These are phyloP conservation scores for Gleditsia sinensis DNA, from an alignment of 306 rosid species.

Conservation along the genomic window DNA sequence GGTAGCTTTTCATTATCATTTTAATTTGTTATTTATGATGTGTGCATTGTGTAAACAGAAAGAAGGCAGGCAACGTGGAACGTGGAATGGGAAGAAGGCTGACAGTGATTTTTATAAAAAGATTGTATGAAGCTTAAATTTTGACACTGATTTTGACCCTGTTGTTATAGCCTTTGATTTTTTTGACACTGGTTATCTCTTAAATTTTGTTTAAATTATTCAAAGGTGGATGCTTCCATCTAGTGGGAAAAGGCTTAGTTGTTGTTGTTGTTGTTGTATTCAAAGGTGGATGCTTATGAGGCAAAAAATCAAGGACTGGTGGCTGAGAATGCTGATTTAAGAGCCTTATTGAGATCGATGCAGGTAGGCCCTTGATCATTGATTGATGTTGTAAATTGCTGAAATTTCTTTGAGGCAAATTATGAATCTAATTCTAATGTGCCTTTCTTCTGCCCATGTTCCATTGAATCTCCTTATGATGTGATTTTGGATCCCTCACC, in stretches of 20 bases:
- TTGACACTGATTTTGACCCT: slow-evolving; percentile 24
- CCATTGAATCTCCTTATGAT: slow-evolving; percentile 11
- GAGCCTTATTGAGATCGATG: slow-evolving; percentile 94
- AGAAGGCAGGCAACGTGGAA: slow-evolving; percentile 98
- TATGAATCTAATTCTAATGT: not conserved
- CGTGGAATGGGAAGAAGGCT: slow-evolving; percentile 99
- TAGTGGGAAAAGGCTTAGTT: no score
- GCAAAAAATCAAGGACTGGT: slow-evolving; percentile 88
- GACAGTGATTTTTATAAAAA: slow-evolving; percentile 95
- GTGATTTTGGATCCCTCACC: slow-evolving; percentile 25
- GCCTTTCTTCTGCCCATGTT: slow-evolving; percentile 20
- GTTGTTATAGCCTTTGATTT: not conserved
- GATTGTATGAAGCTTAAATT: slow-evolving; percentile 66
- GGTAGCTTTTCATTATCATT: slow-evolving; percentile 18
- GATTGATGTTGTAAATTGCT: slow-evolving; percentile 8
- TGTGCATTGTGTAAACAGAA: slow-evolving; percentile 55
- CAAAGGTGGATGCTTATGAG: slow-evolving; percentile 92
- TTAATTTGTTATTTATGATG: slow-evolving; percentile 33
- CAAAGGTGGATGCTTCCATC: slow-evolving; percentile 90
- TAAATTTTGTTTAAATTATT: slow-evolving; percentile 29
- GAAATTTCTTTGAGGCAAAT: slow-evolving; percentile 24
- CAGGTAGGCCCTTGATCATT: slow-evolving; percentile 58
- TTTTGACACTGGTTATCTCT: not conserved
- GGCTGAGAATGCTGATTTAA: slow-evolving; percentile 87
- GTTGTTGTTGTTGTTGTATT: no score